Conservation (phyloP, 192 early-diverging fungal genomes). For the Pilaira anomala region DNA sequence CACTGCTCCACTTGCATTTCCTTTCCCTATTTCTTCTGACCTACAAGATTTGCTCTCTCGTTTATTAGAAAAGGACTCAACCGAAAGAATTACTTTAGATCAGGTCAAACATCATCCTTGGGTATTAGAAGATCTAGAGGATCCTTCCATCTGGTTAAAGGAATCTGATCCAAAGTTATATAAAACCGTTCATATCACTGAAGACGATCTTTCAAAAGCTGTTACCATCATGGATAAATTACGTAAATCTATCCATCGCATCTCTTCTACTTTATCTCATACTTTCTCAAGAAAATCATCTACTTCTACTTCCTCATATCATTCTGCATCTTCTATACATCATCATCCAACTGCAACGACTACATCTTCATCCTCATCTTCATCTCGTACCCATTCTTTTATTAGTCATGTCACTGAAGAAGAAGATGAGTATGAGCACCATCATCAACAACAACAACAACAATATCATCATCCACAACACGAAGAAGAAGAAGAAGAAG, state of each 20-base stretch:
- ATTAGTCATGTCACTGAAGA: no score
- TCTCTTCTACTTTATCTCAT: constrained; percentile 3
- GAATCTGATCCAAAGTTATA: constrained; percentile 73
- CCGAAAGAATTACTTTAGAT: constrained; percentile 76
- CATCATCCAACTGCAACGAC: not conserved
- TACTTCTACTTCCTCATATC: not conserved
- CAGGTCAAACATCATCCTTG: constrained; percentile 92
- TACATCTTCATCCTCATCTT: not conserved
- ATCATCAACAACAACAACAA: no score
- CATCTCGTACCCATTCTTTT: no score
- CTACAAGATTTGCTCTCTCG: constrained; percentile 64
- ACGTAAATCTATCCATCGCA: not conserved
- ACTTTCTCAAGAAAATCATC: not conserved
- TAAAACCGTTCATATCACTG: constrained; percentile 73
- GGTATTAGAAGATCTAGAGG: constrained; percentile 69
- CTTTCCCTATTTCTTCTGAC: constrained; percentile 38
- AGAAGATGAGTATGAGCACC: no score
- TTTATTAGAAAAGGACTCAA: constrained; percentile 87
- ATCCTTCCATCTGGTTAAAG: constrained; percentile 69
- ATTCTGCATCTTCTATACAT: no score
- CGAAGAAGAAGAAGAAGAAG: not conserved
- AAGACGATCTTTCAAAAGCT: constrained; percentile 80
- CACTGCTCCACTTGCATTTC: constrained; percentile 59
- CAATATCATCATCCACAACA: not conserved
- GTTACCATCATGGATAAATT: constrained; percentile 59